phyloP scores from a whole-genome alignment of 306 rosid genomes.

The Trichosanthes cucumerina region DNA sequence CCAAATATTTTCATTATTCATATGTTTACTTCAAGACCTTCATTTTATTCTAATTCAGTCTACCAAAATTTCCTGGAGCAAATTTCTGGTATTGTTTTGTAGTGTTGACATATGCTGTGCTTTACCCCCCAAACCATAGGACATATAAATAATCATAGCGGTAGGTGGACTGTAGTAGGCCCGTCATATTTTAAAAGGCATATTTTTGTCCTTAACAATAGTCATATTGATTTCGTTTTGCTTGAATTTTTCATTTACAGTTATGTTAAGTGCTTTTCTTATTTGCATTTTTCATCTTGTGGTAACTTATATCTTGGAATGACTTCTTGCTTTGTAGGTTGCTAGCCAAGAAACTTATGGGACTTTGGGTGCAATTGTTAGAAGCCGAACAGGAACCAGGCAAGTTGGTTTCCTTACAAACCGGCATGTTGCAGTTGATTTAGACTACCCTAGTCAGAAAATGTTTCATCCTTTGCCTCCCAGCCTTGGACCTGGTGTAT shows the following conservation, averaged over 20 bases:
- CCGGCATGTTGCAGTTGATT: conserved; percentile 97
- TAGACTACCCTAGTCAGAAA: conserved; percentile 95
- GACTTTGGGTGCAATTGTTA: conserved; percentile 94
- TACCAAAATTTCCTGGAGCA: background rate
- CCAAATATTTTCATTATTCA: background rate
- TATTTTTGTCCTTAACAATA: background rate
- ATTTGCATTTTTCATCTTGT: background rate
- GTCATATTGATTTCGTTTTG: background rate
- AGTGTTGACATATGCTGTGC: background rate
- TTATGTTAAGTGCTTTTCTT: background rate
- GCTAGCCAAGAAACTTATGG: conserved; percentile 97
- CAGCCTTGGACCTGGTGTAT: conserved; percentile 96
- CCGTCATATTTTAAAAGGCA: background rate
- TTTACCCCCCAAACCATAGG: background rate
- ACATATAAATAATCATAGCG: background rate
- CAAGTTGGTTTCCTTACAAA: conserved; percentile 96
- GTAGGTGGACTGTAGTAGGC: background rate
- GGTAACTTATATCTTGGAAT: conserved; percentile 1
- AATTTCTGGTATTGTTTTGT: background rate
- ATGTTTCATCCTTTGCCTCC: conserved; percentile 99
- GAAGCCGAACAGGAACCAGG: conserved; percentile 78
- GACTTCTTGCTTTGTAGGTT: conserved; percentile 49
- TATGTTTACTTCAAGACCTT: background rate
- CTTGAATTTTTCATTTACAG: background rate
- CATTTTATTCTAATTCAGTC: background rate